A percentile compares a stretch with the other conserved stretches of the same genome.
phyloP scores from a whole-genome alignment of 768 basidiomycete genomes.

The Kwoniella bestiolae region DNA sequence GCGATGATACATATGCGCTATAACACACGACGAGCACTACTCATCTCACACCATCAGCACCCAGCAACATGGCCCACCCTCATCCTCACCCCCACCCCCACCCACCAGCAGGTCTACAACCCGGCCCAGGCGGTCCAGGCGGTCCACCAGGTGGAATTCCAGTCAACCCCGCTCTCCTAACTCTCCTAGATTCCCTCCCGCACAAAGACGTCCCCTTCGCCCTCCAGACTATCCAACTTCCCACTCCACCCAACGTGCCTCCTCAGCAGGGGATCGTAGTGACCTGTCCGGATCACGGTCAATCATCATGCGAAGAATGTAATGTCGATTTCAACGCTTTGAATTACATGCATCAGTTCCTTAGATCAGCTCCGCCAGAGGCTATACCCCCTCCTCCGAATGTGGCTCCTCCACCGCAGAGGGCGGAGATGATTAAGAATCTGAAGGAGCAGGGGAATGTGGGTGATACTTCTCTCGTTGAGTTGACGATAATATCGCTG shows the following conservation, averaged over 20 bases:
- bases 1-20: too few relatives aligned
- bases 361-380: constrained; percentile 57
- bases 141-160: constrained; percentile 32
- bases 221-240: constrained; percentile 32
- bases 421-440: constrained; percentile 72
- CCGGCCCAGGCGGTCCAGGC: neutral
- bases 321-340: constrained; percentile 72
- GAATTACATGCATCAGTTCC: constrained; percentile 78
- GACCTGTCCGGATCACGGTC: constrained; percentile 70
- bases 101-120: constrained; percentile 8
- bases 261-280: constrained; percentile 59
- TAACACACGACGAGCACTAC: neutral
- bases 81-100: constrained; percentile 24
- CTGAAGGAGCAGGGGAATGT: constrained; percentile 97
- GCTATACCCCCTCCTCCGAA: constrained; percentile 80
- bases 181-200: constrained; percentile 50
- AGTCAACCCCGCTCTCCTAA: constrained; percentile 42
- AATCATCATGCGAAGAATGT: constrained; percentile 76
- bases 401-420: constrained; percentile 69
- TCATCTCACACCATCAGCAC: neutral
- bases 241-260: constrained; percentile 37
- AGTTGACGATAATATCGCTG: too few relatives aligned
- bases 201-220: constrained; percentile 40
- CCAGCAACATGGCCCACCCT: constrained; percentile 12
- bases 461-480: too few relatives aligned